Conservation (phyloP, 805 yeast genomes). For the Diddensiella caesifluorescens region DNA sequence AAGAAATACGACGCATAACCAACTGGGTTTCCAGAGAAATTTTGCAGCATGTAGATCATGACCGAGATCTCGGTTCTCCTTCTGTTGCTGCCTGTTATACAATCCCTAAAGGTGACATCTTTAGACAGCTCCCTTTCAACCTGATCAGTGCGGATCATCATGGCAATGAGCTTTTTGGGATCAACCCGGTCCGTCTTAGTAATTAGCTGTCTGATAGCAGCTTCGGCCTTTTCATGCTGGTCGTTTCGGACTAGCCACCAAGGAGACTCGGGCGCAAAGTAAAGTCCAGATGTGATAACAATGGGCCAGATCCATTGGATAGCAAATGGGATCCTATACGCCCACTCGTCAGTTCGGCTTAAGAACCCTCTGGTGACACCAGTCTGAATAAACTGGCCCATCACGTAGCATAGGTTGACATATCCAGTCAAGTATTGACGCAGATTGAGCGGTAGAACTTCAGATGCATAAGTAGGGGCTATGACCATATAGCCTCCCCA, state of each 20-base stretch:
- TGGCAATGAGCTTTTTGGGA: constrained; percentile 18
- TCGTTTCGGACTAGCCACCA: constrained; percentile 48
- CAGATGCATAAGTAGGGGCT: constrained; percentile 47
- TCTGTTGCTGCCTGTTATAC: constrained; percentile 11
- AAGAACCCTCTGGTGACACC: constrained; percentile 42
- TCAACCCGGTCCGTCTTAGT: constrained; percentile 34
- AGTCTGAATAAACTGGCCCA: constrained; percentile 51
- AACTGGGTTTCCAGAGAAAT: constrained; percentile 34
- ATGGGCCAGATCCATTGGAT: constrained; percentile 56
- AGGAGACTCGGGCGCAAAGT: constrained; percentile 53
- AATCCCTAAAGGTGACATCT: constrained; percentile 8
- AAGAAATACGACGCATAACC: constrained; percentile 41
- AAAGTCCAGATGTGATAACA: constrained; percentile 36
- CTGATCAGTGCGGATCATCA: constrained; percentile 34
- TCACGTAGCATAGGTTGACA: constrained; percentile 48
- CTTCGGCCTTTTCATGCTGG: constrained; percentile 38
- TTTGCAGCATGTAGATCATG: constrained; percentile 35
- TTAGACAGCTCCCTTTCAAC: constrained; percentile 8
- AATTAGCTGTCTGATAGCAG: constrained; percentile 36
- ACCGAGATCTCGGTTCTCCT: constrained; percentile 35
- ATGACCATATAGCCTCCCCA: constrained; percentile 51
- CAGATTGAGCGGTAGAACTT: constrained; percentile 46
- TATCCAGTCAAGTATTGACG: constrained; percentile 45
- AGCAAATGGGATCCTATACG: constrained; percentile 51
- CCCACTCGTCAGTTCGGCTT: constrained; percentile 28